phyloP scores from a whole-genome alignment of 768 basidiomycete species.

The Lactarius sp. region DNA sequence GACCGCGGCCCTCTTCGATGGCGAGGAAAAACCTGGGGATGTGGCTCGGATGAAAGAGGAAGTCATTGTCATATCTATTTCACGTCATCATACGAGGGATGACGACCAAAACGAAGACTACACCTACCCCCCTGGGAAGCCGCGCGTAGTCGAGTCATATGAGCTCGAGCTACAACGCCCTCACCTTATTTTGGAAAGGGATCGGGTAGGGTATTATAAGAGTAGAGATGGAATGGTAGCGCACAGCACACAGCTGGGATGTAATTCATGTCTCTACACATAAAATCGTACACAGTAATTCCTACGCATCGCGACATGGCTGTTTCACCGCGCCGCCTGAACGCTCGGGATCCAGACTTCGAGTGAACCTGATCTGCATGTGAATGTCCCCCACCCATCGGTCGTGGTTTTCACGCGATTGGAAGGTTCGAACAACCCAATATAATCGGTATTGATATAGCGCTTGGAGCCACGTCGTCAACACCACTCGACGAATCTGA shows the following conservation, averaged over 20 bases:
- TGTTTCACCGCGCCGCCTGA: conserved; percentile 1
- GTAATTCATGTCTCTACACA: neutral
- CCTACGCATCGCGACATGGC: neutral
- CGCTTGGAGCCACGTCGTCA: conserved; percentile 28
- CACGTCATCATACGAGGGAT: neutral
- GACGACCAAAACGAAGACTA: neutral
- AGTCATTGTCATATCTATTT: conserved; percentile 39
- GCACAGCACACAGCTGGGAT: neutral
- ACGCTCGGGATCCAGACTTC: conserved; percentile 51
- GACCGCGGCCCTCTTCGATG: conserved; percentile 67
- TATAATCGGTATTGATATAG: conserved; percentile 38
- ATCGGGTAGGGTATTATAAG: conserved; percentile 1
- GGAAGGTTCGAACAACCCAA: conserved; percentile 45
- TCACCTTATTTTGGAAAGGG: conserved; percentile 4
- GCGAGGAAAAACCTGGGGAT: conserved; percentile 42
- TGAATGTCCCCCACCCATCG: conserved; percentile 64
- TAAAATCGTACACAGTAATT: neutral
- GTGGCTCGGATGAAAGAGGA: conserved; percentile 46
- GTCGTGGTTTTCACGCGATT: conserved; percentile 42
- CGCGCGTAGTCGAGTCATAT: neutral
- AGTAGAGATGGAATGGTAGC: neutral
- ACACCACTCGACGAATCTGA: conserved; percentile 35
- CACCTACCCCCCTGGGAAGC: neutral
- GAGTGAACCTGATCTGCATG: conserved; percentile 49
- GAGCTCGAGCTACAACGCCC: conserved; percentile 9